Evolutionary conservation across 331 rosid genomes (phyloP).

Genomic region (Erythrophleum ivorense): DNA sequence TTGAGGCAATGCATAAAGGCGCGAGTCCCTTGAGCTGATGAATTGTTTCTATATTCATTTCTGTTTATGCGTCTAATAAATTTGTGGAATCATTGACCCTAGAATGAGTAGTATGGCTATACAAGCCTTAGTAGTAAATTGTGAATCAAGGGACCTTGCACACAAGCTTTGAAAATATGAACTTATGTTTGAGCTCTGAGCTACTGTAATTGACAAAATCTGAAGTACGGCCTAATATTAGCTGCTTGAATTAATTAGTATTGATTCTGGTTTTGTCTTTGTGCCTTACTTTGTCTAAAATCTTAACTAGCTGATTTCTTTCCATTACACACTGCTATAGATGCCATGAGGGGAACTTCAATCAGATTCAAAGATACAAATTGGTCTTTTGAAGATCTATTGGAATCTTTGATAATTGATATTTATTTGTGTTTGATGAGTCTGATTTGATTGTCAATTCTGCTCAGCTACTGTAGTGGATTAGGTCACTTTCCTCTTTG

Average conservation of each 20-base stretch:
- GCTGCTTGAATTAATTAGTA: not conserved
- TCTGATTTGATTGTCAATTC: not conserved
- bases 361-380: not conserved
- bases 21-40: not conserved
- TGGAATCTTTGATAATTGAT: not conserved
- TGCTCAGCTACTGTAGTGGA: not conserved
- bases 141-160: not conserved
- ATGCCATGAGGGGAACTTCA: not conserved
- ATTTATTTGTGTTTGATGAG: not conserved
- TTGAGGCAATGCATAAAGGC: conserved; percentile 6
- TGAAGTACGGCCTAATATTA: not conserved
- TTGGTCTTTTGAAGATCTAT: not conserved
- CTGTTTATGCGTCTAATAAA: not conserved
- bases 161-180: not conserved
- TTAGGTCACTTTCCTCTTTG: not conserved
- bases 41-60: not conserved
- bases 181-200: not conserved
- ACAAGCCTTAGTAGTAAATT: not conserved
- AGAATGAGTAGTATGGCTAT: not conserved
- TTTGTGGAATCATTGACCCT: not conserved
- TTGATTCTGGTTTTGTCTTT: not conserved
- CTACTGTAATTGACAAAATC: not conserved
- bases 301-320: not conserved
- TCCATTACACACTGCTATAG: not conserved
- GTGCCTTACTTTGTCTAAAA: not conserved